Conservation (phyloP, 1,284 basidiomycete genomes). For the Hemileia vastatrix region DNA sequence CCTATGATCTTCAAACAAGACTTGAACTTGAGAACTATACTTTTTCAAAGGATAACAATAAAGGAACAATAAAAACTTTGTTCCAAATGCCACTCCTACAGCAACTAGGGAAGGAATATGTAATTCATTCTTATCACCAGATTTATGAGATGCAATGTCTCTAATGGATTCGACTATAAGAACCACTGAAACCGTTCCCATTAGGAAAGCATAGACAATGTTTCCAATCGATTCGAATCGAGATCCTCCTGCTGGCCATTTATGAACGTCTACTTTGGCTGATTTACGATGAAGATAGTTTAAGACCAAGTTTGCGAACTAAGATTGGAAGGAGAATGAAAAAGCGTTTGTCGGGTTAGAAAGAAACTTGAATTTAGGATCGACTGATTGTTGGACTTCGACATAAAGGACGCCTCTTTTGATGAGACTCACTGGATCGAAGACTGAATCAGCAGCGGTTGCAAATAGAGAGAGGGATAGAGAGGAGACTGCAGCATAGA, state of each 20-base stretch:
- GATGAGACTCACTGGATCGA: no score
- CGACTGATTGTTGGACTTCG: neutral
- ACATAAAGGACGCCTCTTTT: no score
- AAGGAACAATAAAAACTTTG: slow-evolving; percentile 74
- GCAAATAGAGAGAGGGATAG: slow-evolving; percentile 78
- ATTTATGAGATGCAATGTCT: slow-evolving; percentile 56
- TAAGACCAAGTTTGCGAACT: slow-evolving; percentile 77
- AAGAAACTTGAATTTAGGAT: neutral
- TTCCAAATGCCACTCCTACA: slow-evolving; percentile 69
- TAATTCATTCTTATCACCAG: slow-evolving; percentile 56
- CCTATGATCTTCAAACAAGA: slow-evolving; percentile 89
- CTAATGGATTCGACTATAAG: slow-evolving; percentile 74
- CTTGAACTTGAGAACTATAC: slow-evolving; percentile 75
- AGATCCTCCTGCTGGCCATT: slow-evolving; percentile 83
- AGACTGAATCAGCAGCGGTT: slow-evolving; percentile 77
- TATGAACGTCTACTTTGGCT: slow-evolving; percentile 60
- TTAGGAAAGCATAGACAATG: slow-evolving; percentile 51
- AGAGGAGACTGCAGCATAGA: slow-evolving; percentile 71
- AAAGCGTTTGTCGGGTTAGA: neutral
- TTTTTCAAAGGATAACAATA: slow-evolving; percentile 71
- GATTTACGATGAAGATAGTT: slow-evolving; percentile 72
- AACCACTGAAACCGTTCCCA: slow-evolving; percentile 73
- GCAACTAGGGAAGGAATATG: slow-evolving; percentile 72
- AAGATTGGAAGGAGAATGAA: neutral
- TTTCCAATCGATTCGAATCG: slow-evolving; percentile 66